Conservation (phyloP, 2,329 filamentous ascomycete genomes). For the Ascochyta pisi region DNA sequence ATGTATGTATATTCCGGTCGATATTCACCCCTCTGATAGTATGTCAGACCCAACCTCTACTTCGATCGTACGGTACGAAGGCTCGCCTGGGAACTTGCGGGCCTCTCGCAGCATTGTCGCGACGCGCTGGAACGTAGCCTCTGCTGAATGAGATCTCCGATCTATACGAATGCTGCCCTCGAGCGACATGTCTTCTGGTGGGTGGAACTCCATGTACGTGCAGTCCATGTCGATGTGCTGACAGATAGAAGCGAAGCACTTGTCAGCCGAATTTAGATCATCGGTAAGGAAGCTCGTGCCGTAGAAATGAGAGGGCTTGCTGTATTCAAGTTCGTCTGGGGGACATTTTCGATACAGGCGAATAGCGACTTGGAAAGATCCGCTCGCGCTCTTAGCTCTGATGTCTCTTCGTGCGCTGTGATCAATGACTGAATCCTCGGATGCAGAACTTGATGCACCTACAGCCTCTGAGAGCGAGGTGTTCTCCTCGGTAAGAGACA, state of each 20-base stretch:
- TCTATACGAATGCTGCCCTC: slow-evolving; percentile 14
- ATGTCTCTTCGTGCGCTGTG: background rate
- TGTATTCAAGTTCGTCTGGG: background rate
- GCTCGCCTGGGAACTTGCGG: slow-evolving; percentile 13
- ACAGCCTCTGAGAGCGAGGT: background rate
- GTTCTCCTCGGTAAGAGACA: background rate
- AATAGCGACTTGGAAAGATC: slow-evolving; percentile 11
- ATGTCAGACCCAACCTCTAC: slow-evolving; percentile 11
- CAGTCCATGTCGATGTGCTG: slow-evolving; percentile 9
- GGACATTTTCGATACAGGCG: slow-evolving; percentile 9
- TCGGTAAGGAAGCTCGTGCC: slow-evolving; percentile 5
- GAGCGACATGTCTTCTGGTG: slow-evolving; percentile 24
- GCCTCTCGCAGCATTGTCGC: slow-evolving; percentile 14
- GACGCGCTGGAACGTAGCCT: slow-evolving; percentile 5
- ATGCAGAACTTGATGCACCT: background rate
- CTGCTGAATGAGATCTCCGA: background rate
- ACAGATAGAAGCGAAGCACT: slow-evolving; percentile 17
- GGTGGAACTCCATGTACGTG: slow-evolving; percentile 20
- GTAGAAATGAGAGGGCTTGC: background rate
- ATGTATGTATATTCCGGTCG: no score
- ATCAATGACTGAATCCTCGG: background rate
- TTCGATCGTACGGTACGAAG: slow-evolving; percentile 16
- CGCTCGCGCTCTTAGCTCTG: background rate
- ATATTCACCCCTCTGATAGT: background rate
- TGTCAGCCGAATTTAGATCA: background rate